Percentiles rank a stretch among this genome's conserved stretches.
These are phyloP conservation scores for Pyrrhoderma noxium DNA, from an alignment of 1,284 basidiomycete genomes.

Conservation along the genomic window DNA sequence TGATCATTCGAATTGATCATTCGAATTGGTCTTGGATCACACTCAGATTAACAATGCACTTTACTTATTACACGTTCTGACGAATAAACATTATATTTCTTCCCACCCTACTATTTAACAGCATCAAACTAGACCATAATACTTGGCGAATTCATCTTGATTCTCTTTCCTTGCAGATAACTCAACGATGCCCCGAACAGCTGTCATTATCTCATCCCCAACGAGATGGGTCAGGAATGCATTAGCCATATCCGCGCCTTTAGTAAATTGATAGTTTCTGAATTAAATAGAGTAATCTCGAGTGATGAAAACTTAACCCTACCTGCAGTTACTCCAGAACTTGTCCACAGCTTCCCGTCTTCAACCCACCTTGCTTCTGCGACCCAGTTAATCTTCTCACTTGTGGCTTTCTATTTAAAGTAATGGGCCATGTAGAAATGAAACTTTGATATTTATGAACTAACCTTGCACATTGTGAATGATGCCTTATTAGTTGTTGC, in stretches of 20 bases:
- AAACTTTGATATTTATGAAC: neutral
- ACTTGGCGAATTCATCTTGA: conserved; percentile 32
- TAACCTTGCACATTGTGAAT: conserved; percentile 21
- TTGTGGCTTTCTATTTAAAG: conserved; percentile 21
- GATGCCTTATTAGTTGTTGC: conserved; percentile 26
- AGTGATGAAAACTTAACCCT: conserved; percentile 1
- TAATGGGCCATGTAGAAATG: neutral
- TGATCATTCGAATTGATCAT: conserved; percentile 70
- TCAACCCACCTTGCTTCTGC: conserved; percentile 33
- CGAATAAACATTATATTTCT: too few species aligned
- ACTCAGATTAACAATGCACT: too few species aligned
- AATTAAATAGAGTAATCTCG: too few species aligned
- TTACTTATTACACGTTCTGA: too few species aligned
- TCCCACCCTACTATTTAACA: too few species aligned
- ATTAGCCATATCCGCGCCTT: conserved; percentile 30
- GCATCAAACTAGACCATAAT: conserved; percentile 22
- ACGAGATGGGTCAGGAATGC: conserved; percentile 31
- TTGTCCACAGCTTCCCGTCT: conserved; percentile 34
- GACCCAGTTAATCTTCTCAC: conserved; percentile 28
- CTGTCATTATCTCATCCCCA: conserved; percentile 24
- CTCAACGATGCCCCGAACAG: conserved; percentile 27
- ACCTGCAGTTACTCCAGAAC: conserved; percentile 34
- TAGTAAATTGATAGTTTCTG: too few species aligned
- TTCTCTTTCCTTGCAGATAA: conserved; percentile 23
- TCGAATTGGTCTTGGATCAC: too few species aligned